These are phyloP conservation scores for Auricularia sp. DNA, from an alignment of 768 basidiomycete genomes.

Conservation along the genomic window DNA sequence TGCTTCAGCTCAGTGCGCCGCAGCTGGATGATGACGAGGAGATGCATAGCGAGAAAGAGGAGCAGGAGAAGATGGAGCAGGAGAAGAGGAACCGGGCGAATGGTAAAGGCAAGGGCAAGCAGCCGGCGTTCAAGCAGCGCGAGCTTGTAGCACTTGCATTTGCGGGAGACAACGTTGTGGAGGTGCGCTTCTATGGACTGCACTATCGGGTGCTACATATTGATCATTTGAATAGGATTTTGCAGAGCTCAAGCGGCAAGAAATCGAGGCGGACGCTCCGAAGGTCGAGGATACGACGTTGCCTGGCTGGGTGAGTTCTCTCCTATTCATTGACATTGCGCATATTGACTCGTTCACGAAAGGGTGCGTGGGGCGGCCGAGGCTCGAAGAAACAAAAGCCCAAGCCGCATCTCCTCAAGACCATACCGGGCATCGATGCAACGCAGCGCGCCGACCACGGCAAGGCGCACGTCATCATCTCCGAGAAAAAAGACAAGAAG, in stretches of 20 bases:
- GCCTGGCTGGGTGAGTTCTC: slow-evolving; percentile 77
- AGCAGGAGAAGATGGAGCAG: slow-evolving; percentile 14
- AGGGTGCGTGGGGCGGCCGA: slow-evolving; percentile 90
- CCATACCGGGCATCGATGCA: slow-evolving; percentile 72
- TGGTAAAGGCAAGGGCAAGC: slow-evolving; percentile 34
- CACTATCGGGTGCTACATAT: too few relatives aligned
- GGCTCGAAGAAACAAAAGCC: slow-evolving; percentile 53
- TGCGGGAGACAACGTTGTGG: slow-evolving; percentile 92
- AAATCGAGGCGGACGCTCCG: slow-evolving; percentile 82
- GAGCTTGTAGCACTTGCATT: slow-evolving; percentile 92
- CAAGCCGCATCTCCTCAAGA: slow-evolving; percentile 67
- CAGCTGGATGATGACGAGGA: neutral
- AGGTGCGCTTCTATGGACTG: slow-evolving; percentile 31
- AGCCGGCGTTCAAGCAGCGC: slow-evolving; percentile 70
- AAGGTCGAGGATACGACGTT: slow-evolving; percentile 80
- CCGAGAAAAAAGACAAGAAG: slow-evolving; percentile 91
- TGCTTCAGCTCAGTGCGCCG: slow-evolving; percentile 24
- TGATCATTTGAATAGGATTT: slow-evolving; percentile 50
- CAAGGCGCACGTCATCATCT: slow-evolving; percentile 87
- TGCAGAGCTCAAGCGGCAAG: slow-evolving; percentile 67
- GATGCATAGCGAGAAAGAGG: slow-evolving; percentile 6
- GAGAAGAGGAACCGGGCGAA: slow-evolving; percentile 20
- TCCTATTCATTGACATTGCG: neutral
- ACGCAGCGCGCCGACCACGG: slow-evolving; percentile 70
- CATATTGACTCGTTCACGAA: neutral